These are phyloP conservation scores for Garcia nutans DNA, from an alignment of 345 rosid species.

Conservation along the genomic window DNA sequence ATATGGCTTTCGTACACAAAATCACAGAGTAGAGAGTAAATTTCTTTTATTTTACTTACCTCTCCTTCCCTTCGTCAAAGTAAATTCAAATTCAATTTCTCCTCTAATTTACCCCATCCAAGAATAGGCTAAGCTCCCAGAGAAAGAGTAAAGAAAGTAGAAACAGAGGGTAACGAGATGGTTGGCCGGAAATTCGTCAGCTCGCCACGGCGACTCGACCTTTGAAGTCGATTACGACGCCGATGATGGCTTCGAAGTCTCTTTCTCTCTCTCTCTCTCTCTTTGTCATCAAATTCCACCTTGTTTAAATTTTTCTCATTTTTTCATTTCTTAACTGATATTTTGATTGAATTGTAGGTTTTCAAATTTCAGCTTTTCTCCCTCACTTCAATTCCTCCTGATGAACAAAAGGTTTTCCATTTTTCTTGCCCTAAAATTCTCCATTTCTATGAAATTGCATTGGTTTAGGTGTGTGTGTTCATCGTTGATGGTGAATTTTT, in stretches of 20 bases:
- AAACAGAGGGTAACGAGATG: constrained; percentile 51
- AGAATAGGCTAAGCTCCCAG: constrained; percentile 7
- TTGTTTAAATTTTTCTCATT: background rate
- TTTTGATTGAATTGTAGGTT: constrained; percentile 42
- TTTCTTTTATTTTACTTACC: no score
- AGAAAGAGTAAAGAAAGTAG: constrained; percentile 29
- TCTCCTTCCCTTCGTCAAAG: no score
- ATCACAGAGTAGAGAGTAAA: no score
- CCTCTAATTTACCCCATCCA: no score
- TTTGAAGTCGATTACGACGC: constrained; percentile 68
- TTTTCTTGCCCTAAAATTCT: background rate
- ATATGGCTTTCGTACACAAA: no score
- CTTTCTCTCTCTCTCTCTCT: constrained; percentile 18
- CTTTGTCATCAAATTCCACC: background rate
- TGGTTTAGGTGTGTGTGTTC: constrained; percentile 11
- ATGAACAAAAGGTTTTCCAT: constrained; percentile 58
- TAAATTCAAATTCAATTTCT: no score
- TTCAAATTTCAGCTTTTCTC: constrained; percentile 78
- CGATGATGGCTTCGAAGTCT: constrained; percentile 78
- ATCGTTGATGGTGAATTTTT: background rate
- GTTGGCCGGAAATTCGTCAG: constrained; percentile 60
- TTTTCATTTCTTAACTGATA: background rate
- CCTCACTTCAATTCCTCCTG: constrained; percentile 77
- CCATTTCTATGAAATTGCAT: background rate
- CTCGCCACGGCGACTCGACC: constrained; percentile 48